Evolutionary conservation across 345 rosid genomes (phyloP).

Genomic region (Theobroma cacao): DNA sequence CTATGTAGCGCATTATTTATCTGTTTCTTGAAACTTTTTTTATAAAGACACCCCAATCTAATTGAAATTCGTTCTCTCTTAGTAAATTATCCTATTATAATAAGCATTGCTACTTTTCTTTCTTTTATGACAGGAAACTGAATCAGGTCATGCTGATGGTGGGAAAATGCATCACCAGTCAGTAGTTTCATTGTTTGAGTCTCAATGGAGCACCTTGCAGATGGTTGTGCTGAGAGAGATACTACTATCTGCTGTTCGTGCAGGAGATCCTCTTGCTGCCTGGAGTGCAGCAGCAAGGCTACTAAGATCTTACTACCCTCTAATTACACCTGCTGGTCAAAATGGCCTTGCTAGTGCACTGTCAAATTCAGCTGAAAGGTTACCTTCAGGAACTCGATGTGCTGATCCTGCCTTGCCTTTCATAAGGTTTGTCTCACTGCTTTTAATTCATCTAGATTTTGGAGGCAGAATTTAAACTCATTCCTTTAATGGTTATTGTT

Average conservation of each 20-base stretch:
- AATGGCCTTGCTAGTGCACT: constrained; percentile 96
- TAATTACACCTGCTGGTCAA: constrained; percentile 96
- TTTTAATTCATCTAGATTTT: neutral
- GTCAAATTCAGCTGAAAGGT: constrained; percentile 80
- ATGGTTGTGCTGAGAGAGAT: constrained; percentile 99
- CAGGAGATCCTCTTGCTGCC: constrained; percentile 96
- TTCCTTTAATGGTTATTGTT: neutral
- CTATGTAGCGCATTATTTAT: neutral
- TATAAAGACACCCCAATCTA: neutral
- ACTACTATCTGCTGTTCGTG: constrained; percentile 94
- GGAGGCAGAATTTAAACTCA: neutral
- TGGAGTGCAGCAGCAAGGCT: constrained; percentile 99
- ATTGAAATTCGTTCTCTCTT: neutral
- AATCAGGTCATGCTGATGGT: constrained; percentile 54
- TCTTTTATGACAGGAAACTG: constrained; percentile 48
- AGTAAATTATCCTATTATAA: neutral
- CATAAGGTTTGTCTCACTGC: constrained; percentile 53
- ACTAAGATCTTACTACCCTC: constrained; percentile 89
- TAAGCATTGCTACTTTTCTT: neutral
- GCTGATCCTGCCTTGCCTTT: constrained; percentile 98
- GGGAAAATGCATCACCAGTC: constrained; percentile 85
- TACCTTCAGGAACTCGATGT: constrained; percentile 94
- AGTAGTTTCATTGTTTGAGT: constrained; percentile 82
- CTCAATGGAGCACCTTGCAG: constrained; percentile 98
- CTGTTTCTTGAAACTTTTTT: neutral